Base-by-base conservation (phyloP, 768 basidiomycete species). In the Boletus sp. region DNA sequence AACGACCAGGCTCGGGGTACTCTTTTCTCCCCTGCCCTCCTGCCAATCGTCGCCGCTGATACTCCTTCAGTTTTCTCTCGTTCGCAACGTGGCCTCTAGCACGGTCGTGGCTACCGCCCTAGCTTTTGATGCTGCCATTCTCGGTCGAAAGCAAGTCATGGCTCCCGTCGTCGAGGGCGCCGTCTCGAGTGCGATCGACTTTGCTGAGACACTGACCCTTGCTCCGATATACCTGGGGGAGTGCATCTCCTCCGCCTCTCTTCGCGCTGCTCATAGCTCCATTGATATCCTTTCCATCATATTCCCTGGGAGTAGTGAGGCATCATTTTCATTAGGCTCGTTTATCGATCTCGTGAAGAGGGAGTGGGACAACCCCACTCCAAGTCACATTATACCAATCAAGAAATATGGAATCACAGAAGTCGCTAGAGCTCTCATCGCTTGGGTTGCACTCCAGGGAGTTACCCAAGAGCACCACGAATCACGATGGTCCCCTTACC, bases 401-500 rank as follows among this genome's bases (percentile, higher is more conserved):
- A 81, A 78, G 55, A 78, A 78, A 40, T 87, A 82, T 59, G 81
- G 85, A 8, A 73, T 90, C 39, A 80, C 80, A 1, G 81, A 88
- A 54, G 78, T 90, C 14, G 82, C 82, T 19, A 77, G 81, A 52
- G 89, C 87, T 0, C 78, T 93, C 21, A 79, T 89, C 7, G 88
- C 83, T 1, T 93, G 90, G 88, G 85, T 85, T 6, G 82, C 88
- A 1, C 72, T 93, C 39, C 91, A 93, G 62, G 84, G 87, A 33
- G 83, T 90, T 40, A 93, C 91, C 1, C 83, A 85, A 62, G 83
- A 89, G 61, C 89, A 85, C 79, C 87, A 89, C 59, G 89, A 93
- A 65, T 76, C 79, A 64, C 74, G 71, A 40, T 89, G 89, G 87
- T 79, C 87, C 50, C 75, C 76, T 59, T 72, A 80, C 63, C 74